These are phyloP conservation scores for Babesia caballi DNA, from an alignment of 169 alveolate species.

Conservation along the genomic window DNA sequence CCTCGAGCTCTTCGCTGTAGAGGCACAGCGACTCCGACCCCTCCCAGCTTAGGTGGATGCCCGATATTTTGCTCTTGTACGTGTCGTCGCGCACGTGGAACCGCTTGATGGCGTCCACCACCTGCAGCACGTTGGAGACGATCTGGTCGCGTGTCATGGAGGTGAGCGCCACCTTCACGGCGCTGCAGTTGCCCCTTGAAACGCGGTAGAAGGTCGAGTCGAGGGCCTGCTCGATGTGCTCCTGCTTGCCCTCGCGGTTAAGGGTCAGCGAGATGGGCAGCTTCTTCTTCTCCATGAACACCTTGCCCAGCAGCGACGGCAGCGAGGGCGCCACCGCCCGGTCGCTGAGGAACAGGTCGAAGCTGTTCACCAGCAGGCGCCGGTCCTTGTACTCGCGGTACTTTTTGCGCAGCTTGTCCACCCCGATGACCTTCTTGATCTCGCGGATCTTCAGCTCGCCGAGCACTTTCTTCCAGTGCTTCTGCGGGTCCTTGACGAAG, in stretches of 20 bases:
- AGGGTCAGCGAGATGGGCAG: slow-evolving; percentile 40
- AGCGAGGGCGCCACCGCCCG: slow-evolving; percentile 53
- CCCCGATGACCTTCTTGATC: slow-evolving; percentile 61
- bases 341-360: slow-evolving; percentile 63
- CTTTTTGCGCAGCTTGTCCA: slow-evolving; percentile 49
- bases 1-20: slow-evolving; percentile 52
- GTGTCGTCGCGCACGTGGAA: slow-evolving; percentile 38
- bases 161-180: slow-evolving; percentile 49
- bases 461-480: slow-evolving; percentile 49
- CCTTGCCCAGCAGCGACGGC: slow-evolving; percentile 60
- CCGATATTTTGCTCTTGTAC: slow-evolving; percentile 35
- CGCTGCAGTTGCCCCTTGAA: slow-evolving; percentile 37
- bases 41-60: slow-evolving; percentile 49
- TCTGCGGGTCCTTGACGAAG: slow-evolving; percentile 64
- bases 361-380: slow-evolving; percentile 37
- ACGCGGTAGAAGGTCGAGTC: slow-evolving; percentile 48
- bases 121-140: slow-evolving; percentile 18
- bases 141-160: slow-evolving; percentile 38
- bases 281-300: slow-evolving; percentile 61
- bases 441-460: slow-evolving; percentile 40
- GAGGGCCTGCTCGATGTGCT: slow-evolving; percentile 12
- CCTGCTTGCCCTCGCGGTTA: not conserved
- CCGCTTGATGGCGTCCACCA: slow-evolving; percentile 27
- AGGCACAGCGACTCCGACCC: slow-evolving; percentile 48
- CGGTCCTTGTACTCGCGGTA: slow-evolving; percentile 46